Evolutionary conservation across 495 filamentous ascomycete species (phyloP), one percentile per base, ranked within the genome.

Genomic region (Thermothielavioides terrestris): DNA sequence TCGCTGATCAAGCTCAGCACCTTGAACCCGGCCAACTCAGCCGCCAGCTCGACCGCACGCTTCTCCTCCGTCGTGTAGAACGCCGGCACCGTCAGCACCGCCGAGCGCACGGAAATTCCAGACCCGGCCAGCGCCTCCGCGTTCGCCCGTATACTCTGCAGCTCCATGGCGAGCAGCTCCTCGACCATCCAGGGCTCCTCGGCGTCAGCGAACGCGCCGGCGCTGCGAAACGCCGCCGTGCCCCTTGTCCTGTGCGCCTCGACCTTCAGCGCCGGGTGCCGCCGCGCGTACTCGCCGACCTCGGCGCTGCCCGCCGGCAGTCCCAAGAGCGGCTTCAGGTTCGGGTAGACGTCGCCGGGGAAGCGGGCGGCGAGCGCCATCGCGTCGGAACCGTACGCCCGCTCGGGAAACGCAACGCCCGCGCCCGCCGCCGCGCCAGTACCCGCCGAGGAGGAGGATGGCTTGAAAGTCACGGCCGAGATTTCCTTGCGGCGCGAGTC

Each of bases 401-500:
- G 78, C 66, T 97, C 92, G 12, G 92, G 94, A 64, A 86, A 95
- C 3, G n/a, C 23, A n/a, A n/a, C n/a, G n/a, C n/a, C n/a, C 12
- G 64, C 58, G 38, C 76, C 79, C 28, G 74, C 72, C 25, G 77
- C 74, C 51, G 78, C 70, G 46, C 68, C 72, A 62, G 71, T 71
- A n/a, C n/a, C n/a, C n/a, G n/a, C n/a, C n/a, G n/a, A n/a, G n/a
- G n/a, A n/a, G 67, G 74, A 73, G 17, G 78, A 71, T 35, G 89
- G 88, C 66, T 97, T 99, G 77, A 99, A 97, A 27, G 88, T 86
- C 57, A 97, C 82, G 37, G 89, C 90, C 4, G 91, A 86, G 18
- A 74, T 77, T 64, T 99, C 94, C 73, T 99, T 99, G 58, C 92
- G 84, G 66, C 94, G 86, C 30, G 92, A 96, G 68, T 99, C 92